These are phyloP conservation scores for Peterozyma xylosa DNA, from an alignment of 805 yeast species.

Conservation along the genomic window DNA sequence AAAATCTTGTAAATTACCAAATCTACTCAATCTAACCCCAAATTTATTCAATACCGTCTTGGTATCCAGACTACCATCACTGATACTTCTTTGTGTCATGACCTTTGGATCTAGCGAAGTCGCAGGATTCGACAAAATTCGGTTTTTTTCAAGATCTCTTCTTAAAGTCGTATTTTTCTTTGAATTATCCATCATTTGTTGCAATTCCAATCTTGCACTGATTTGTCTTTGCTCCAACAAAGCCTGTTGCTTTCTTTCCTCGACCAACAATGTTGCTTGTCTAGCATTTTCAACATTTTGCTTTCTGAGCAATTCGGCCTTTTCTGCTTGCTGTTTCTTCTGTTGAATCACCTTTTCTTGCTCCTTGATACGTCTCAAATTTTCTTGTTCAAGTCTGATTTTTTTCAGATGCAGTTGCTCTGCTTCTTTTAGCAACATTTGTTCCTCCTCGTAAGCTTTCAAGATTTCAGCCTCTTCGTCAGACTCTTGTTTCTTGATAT, in stretches of 20 bases:
- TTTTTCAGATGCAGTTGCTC: neutral
- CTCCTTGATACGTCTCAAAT: neutral
- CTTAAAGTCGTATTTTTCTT: too few relatives aligned
- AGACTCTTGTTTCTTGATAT: neutral
- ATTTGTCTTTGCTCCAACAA: slow-evolving; percentile 1
- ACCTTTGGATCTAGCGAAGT: slow-evolving; percentile 18
- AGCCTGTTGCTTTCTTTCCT: slow-evolving; percentile 2
- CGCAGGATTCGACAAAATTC: neutral
- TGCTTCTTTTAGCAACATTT: neutral
- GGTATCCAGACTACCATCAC: slow-evolving; percentile 11
- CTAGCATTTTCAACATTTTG: neutral
- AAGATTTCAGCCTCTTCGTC: too few relatives aligned
- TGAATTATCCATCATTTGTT: too few relatives aligned
- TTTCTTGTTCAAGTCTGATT: slow-evolving; percentile 1
- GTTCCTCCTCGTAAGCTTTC: neutral
- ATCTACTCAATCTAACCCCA: slow-evolving; percentile 20
- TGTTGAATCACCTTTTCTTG: neutral
- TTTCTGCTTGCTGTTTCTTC: neutral
- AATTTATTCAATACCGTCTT: slow-evolving; percentile 17
- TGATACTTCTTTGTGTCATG: slow-evolving; percentile 1
- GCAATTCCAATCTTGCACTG: slow-evolving; percentile 2
- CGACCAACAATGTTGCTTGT: neutral
- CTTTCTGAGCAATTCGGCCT: neutral
- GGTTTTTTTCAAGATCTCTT: too few relatives aligned
- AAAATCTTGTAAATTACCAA: slow-evolving; percentile 12